phyloP scores from a whole-genome alignment of 306 rosid species.

The Dryas drummondii region DNA sequence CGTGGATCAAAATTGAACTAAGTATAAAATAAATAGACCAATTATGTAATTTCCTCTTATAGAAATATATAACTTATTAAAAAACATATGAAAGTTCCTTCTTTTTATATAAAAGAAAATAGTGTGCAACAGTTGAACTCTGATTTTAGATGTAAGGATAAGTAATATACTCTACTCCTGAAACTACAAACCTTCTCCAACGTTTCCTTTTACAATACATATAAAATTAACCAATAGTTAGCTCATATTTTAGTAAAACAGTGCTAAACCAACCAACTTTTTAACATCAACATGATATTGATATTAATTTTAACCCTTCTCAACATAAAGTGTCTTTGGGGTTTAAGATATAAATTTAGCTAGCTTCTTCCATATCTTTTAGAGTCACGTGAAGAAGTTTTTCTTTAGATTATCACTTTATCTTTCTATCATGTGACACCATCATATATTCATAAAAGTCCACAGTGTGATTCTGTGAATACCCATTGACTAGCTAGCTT shows the following conservation, averaged over 20 bases:
- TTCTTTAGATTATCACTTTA: slow-evolving; percentile 25
- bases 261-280: not conserved
- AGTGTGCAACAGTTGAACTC: too few relatives aligned
- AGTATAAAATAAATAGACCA: too few relatives aligned
- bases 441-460: slow-evolving; percentile 8
- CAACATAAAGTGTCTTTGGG: not conserved
- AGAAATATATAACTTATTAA: not conserved
- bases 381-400: slow-evolving; percentile 43
- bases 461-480: not conserved
- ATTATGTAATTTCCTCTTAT: too few relatives aligned
- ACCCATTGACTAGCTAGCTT: slow-evolving; percentile 13
- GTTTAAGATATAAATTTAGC: not conserved
- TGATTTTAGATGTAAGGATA: too few relatives aligned
- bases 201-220: not conserved
- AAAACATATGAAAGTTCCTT: not conserved
- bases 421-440: slow-evolving; percentile 46
- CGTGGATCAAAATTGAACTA: too few relatives aligned
- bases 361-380: not conserved
- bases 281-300: too few relatives aligned
- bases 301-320: too few relatives aligned
- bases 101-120: too few relatives aligned
- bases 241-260: not conserved
- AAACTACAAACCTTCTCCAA: too few relatives aligned
- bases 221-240: not conserved
- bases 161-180: too few relatives aligned